A percentile compares a stretch with the other conserved stretches of the same genome.
phyloP scores from a whole-genome alignment of 257 asterid genomes.

The Solanum chaucha region DNA sequence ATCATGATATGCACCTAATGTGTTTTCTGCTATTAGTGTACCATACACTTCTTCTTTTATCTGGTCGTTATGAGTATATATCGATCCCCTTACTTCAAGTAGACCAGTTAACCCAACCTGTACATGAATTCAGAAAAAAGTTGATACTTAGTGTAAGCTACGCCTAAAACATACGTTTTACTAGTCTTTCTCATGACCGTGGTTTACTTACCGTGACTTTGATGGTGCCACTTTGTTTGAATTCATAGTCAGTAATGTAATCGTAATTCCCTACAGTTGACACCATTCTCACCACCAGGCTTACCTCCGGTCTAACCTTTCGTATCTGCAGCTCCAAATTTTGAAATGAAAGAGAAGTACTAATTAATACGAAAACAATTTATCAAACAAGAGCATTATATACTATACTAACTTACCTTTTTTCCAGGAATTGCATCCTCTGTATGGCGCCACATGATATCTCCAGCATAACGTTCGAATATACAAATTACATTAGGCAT shows the following conservation, averaged over 20 bases:
- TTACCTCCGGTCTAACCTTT: no score
- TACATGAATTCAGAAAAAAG: not conserved
- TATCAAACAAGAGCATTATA: no score
- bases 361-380: no score
- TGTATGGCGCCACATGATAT: constrained; percentile 70
- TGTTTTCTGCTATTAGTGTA: constrained; percentile 26
- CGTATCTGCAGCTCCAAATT: no score
- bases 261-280: not conserved
- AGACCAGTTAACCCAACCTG: not conserved
- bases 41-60: not conserved
- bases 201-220: not conserved
- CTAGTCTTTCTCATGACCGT: not conserved
- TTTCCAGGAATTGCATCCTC: constrained; percentile 31
- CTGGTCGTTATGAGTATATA: not conserved
- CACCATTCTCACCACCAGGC: not conserved
- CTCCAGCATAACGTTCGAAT: constrained; percentile 49
- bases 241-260: not conserved
- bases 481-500: constrained; percentile 35
- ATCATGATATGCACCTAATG: constrained; percentile 41
- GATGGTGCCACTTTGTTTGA: not conserved
- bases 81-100: not conserved
- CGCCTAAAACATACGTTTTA: not conserved
- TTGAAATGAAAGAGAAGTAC: no score
- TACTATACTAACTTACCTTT: constrained; percentile 17
- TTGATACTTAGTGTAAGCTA: not conserved